A percentile compares a stretch with the other conserved stretches of the same genome.
These are phyloP conservation scores for Claviceps spartinae DNA, from an alignment of 2,329 filamentous ascomycete genomes.

Conservation along the genomic window DNA sequence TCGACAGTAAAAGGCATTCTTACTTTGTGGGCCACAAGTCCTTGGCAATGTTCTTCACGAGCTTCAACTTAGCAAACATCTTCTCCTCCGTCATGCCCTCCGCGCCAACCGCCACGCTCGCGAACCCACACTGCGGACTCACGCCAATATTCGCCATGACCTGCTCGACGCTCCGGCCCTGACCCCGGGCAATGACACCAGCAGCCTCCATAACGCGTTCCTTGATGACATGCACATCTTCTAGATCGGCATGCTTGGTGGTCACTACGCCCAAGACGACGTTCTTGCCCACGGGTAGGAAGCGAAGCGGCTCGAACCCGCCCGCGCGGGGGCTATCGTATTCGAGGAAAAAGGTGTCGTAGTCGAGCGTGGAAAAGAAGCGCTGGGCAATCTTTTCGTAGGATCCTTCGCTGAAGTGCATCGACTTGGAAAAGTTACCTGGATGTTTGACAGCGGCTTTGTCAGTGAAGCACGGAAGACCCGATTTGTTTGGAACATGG, in stretches of 20 bases:
- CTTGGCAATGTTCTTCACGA: slow-evolving; percentile 53
- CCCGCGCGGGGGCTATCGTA: slow-evolving; percentile 47
- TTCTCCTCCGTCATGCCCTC: slow-evolving; percentile 53
- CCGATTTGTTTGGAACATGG: neutral
- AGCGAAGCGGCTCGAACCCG: slow-evolving; percentile 46
- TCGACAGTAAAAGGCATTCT: neutral
- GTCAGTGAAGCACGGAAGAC: neutral
- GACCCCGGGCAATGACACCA: slow-evolving; percentile 52
- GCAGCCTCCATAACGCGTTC: slow-evolving; percentile 42
- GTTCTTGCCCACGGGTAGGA: slow-evolving; percentile 46
- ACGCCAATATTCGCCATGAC: slow-evolving; percentile 52
- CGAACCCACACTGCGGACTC: slow-evolving; percentile 58
- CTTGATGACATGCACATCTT: slow-evolving; percentile 42
- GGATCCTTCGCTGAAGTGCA: slow-evolving; percentile 50
- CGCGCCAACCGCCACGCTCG: slow-evolving; percentile 50
- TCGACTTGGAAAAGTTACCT: slow-evolving; percentile 47
- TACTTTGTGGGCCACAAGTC: slow-evolving; percentile 41
- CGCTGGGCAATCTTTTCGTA: slow-evolving; percentile 49
- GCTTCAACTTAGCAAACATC: slow-evolving; percentile 57
- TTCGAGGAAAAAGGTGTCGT: slow-evolving; percentile 48
- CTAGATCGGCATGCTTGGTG: slow-evolving; percentile 44
- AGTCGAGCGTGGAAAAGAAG: slow-evolving; percentile 45
- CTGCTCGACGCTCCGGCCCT: slow-evolving; percentile 45
- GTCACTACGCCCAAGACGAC: slow-evolving; percentile 49
- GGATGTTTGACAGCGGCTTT: no score